Base-by-base conservation (phyloP, 2,329 filamentous ascomycete genomes). In the Fusarium citri region DNA sequence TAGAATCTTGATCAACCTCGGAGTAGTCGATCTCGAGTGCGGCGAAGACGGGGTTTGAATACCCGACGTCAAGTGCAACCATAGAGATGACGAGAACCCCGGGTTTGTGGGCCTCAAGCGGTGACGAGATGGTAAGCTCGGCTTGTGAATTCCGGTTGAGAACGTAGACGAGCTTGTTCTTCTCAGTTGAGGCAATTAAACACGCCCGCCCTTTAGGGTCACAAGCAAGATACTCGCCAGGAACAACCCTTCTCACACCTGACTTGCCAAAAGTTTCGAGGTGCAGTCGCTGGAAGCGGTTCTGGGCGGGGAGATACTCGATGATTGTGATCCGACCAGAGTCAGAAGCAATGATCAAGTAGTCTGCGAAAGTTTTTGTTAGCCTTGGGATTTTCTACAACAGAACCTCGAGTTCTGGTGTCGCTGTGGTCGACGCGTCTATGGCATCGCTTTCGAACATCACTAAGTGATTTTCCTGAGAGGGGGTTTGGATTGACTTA, bases 91-190 rank as follows among this genome's bases (percentile, higher is more conserved):
- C 94, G 51, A 99, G 82, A 2, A 95, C 95, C 65, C 95, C 94
- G 15, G 94, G 90, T 80, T 96, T 97, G 81, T 99, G 95, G 3
- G 96, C 97, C 81, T 99, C 97, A 20, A 99, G 87, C 1, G 96
- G 96, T 16, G 96, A 99, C 8, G 96, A 99, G 53, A 99, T 99
- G 42, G 94, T 97, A 75, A 99, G 89, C 80, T 97, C 93, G 20
- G 94, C 94, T 81, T 98, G 94, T 5, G 94, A 89, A 82, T 97
- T 97, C 71, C 97, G 91, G 81, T 98, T 98, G 73, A 99, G 86
- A 76, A 99, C 95, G 82, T 99, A 99, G 73, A 99, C 96, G 59
- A 99, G 91, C 84, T 99, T 99, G 84, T 98, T 99, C 87, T 99
- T 99, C 83, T 99, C 97, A 58, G 95, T 87, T 8, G 94, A 95